Evolutionary conservation across 306 rosid genomes (phyloP).

Genomic region (Malus sylvestris): DNA sequence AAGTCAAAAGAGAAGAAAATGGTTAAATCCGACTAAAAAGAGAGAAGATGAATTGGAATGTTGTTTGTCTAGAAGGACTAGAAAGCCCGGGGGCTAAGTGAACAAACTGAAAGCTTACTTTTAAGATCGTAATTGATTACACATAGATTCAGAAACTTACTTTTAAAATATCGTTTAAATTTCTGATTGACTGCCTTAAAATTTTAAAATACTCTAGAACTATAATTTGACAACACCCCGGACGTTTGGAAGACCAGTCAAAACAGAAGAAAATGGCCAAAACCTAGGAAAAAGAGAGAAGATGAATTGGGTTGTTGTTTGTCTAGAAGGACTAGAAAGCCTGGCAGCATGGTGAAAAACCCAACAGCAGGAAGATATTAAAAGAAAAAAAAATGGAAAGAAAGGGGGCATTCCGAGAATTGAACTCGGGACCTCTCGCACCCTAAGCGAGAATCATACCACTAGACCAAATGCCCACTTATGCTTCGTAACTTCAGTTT

Average conservation of each 20-base stretch:
- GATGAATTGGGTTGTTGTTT: background rate
- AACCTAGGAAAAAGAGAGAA: background rate
- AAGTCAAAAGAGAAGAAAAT: no score
- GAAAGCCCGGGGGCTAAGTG: no score
- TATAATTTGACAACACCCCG: no score
- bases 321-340: background rate
- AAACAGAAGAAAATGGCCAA: background rate
- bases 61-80: no score
- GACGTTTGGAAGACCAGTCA: background rate
- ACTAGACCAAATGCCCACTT: conserved; percentile 36
- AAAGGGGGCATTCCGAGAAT: conserved; percentile 50
- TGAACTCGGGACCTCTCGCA: conserved; percentile 60
- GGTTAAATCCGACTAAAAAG: no score
- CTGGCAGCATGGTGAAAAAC: background rate
- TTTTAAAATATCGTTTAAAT: no score
- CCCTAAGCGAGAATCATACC: conserved; percentile 54
- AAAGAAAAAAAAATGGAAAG: fast-evolving
- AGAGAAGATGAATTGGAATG: no score
- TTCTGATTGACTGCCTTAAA: background rate
- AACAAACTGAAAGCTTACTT: no score
- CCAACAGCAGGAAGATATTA: no score
- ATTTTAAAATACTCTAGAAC: no score
- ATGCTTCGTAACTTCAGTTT: fast-evolving
- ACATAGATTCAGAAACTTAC: no score
- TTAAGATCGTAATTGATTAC: no score